Conservation (phyloP, 106 monocot species). For the Allium sativum region DNA sequence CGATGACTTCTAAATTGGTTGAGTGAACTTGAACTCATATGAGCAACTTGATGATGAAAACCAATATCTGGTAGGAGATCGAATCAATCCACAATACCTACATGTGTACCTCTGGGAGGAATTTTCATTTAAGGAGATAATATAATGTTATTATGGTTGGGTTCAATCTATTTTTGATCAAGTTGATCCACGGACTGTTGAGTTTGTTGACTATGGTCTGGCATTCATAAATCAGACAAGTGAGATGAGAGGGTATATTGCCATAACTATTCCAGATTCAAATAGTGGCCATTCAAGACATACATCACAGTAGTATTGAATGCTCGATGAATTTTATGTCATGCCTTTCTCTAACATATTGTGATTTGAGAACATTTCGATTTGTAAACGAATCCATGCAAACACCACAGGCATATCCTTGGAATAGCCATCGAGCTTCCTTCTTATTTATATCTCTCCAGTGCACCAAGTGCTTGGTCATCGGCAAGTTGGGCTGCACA, state of each 20-base stretch:
- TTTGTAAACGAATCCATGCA: conserved; percentile 78
- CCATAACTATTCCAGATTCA: conserved; percentile 54
- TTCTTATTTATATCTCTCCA: conserved; percentile 82
- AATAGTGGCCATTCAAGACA: conserved; percentile 67
- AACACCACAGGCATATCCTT: conserved; percentile 79
- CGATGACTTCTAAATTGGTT: conserved; percentile 25
- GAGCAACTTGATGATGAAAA: conserved; percentile 76
- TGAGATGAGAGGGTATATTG: conserved; percentile 75
- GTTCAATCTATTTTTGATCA: conserved; percentile 11
- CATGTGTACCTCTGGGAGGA: conserved; percentile 42
- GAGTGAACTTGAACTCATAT: conserved; percentile 30
- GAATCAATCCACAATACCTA: conserved; percentile 65
- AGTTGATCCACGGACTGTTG: conserved; percentile 6
- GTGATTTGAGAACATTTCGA: conserved; percentile 66
- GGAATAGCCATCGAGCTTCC: conserved; percentile 73
- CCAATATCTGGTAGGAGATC: conserved; percentile 85
- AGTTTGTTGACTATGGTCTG: conserved; percentile 12
- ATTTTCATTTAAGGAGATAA: conserved; percentile 17
- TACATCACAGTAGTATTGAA: conserved; percentile 59
- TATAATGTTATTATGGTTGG: conserved; percentile 12
- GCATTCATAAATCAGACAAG: conserved; percentile 38
- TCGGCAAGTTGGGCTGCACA: conserved; percentile 47
- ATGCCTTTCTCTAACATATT: conserved; percentile 77
- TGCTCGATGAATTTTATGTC: conserved; percentile 60
- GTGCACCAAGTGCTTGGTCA: conserved; percentile 47